Evolutionary conservation across 306 rosid genomes (phyloP), one percentile per base, ranked within the genome.

Genomic region (Myrica gale): DNA sequence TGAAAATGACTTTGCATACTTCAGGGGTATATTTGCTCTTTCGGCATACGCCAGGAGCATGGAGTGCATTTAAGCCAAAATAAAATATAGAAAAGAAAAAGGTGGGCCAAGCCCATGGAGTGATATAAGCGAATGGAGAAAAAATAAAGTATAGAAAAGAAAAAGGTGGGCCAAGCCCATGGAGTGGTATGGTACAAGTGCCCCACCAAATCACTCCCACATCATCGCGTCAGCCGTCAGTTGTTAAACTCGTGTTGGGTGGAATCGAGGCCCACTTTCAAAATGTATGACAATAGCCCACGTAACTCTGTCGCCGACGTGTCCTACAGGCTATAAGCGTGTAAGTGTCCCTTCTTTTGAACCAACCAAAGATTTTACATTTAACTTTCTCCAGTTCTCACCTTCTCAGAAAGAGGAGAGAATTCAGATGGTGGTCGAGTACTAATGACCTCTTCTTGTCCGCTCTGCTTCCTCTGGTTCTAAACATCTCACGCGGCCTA

Each of bases 131-230:
- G 7, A 46, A 46, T 5, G 26, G 37, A 32, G 37, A 32, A 2
- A 32, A 32, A 51, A 0, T n/a, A 53, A 55, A 21, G 47, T 1
- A 2, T 16, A 55, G 56, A 47, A 2, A 44, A 53, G 48, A 57
- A 68, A 0, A 51, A 32, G 46, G 89, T 78, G 76, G 88, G 86
- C 85, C 78, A 88, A 74, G 87, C 91, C 92, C 94, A 86, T 78
- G 17, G 73, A 66, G 26, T 16, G 12, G 68, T 15, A 26, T 48
- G 54, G 42, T 16, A 76, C 16, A 16, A 3, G 63, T 74, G 52
- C 77, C 90, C 96, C 95, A 92, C 97, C 68, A 74, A 91, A 90
- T 88, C 81, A 84, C 73, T 76, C 71, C 13, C 71, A 56, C 83
- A 89, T 91, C 47, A 87, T 87, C 74, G 1, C 0, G 11, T 23